A percentile compares a stretch with the other conserved stretches of the same genome.
These are phyloP conservation scores for Russula ochroleuca DNA, from an alignment of 768 basidiomycete genomes.

Conservation along the genomic window DNA sequence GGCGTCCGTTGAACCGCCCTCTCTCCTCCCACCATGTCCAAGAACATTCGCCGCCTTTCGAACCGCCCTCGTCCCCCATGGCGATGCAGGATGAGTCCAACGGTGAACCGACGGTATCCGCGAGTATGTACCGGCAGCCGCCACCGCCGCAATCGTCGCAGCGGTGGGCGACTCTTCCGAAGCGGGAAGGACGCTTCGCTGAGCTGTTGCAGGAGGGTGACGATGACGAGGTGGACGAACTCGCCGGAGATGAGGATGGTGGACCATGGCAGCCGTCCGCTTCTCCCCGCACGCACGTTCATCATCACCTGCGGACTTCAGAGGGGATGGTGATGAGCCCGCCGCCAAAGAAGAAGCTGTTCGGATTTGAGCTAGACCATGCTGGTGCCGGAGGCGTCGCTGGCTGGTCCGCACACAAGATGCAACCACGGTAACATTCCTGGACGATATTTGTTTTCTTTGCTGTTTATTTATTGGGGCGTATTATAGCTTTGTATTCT, in stretches of 20 bases:
- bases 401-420: slow-evolving; percentile 11
- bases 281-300: not conserved
- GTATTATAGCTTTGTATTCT: slow-evolving; percentile 24
- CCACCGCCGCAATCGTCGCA: not conserved
- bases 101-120: not conserved
- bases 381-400: not conserved
- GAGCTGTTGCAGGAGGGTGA: slow-evolving; percentile 5
- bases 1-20: not conserved
- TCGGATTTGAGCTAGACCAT: slow-evolving; percentile 13
- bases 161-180: slow-evolving; percentile 14
- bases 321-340: slow-evolving; percentile 13
- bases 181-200: not conserved
- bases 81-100: slow-evolving; percentile 18
- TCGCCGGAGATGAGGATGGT: slow-evolving; percentile 16
- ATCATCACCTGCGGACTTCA: not conserved
- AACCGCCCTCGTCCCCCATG: slow-evolving; percentile 14
- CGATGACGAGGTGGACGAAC: slow-evolving; percentile 16
- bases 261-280: slow-evolving; percentile 6
- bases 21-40: not conserved
- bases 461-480: slow-evolving; percentile 16
- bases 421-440: slow-evolving; percentile 12
- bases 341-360: slow-evolving; percentile 22
- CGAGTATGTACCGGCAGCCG: not conserved
- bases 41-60: slow-evolving; percentile 13
- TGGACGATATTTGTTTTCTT: slow-evolving; percentile 5